Conservation (phyloP, 148 eudicot genomes). For the Pouteria glomerata region DNA sequence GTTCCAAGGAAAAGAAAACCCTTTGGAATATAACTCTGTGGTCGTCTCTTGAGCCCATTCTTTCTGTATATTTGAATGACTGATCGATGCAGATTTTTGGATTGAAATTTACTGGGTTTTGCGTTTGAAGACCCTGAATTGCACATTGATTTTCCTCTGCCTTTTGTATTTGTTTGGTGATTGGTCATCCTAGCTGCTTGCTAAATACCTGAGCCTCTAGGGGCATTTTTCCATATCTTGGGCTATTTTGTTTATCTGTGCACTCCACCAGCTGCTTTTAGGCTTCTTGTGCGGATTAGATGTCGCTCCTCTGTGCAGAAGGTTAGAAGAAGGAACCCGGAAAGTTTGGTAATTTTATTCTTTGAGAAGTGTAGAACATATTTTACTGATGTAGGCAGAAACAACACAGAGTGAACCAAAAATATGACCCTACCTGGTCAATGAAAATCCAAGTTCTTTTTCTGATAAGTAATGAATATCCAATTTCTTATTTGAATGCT, state of each 20-base stretch:
- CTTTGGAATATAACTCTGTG: not conserved
- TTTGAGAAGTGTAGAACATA: not conserved
- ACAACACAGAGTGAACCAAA: not conserved
- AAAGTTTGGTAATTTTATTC: not conserved
- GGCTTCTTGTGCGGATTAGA: too few relatives aligned
- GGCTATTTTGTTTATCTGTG: too few relatives aligned
- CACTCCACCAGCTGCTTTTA: too few relatives aligned
- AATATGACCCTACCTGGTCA: not conserved
- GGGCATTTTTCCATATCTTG: too few relatives aligned
- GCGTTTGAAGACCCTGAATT: not conserved
- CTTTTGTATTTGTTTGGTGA: not conserved
- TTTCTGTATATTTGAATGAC: not conserved
- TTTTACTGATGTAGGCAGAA: not conserved
- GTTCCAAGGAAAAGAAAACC: too few relatives aligned
- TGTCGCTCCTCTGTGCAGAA: not conserved
- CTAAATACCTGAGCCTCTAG: too few relatives aligned
- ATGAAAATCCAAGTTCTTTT: not conserved
- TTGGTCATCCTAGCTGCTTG: not conserved
- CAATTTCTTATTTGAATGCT: not conserved
- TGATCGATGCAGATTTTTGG: not conserved
- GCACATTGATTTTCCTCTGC: not conserved
- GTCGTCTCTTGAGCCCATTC: not conserved
- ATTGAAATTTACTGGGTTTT: not conserved
- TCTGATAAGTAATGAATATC: too few relatives aligned
- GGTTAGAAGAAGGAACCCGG: not conserved